These are phyloP conservation scores for Strombidium stylifer DNA, from an alignment of 73 alveolate species.

Conservation along the genomic window DNA sequence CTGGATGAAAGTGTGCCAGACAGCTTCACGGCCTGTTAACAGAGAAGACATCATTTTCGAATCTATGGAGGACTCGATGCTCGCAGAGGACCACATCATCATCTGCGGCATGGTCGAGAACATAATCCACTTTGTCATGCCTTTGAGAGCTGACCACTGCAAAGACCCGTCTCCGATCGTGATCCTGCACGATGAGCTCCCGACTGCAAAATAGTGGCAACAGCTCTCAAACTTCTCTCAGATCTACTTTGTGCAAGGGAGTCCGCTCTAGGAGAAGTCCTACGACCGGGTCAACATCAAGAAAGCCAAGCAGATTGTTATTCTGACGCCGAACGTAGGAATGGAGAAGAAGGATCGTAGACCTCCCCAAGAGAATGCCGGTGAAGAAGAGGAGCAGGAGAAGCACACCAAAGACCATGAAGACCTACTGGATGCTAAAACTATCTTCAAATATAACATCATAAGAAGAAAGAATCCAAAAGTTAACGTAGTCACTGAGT, in stretches of 20 bases:
- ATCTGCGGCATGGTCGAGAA: constrained; percentile 94
- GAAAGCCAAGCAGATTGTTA: constrained; percentile 89
- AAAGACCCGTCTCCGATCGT: constrained; percentile 90
- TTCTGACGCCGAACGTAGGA: constrained; percentile 77
- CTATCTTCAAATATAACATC: constrained; percentile 91
- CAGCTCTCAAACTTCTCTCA: constrained; percentile 85
- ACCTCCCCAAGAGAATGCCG: background rate
- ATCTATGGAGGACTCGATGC: constrained; percentile 81
- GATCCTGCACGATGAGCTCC: constrained; percentile 83
- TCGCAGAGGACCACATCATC: constrained; percentile 90
- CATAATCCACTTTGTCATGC: constrained; percentile 87
- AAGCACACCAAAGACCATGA: constrained; percentile 78
- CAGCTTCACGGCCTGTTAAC: constrained; percentile 73
- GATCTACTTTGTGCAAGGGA: constrained; percentile 91
- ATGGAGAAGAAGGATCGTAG: background rate
- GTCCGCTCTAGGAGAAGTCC: constrained; percentile 81
- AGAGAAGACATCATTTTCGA: constrained; percentile 86
- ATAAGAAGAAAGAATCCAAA: constrained; percentile 76
- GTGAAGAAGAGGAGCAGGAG: constrained; percentile 37
- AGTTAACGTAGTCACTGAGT: constrained; percentile 89
- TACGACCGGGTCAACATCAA: constrained; percentile 86
- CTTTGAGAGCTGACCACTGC: constrained; percentile 88
- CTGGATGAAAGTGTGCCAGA: constrained; percentile 61
- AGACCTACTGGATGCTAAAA: constrained; percentile 89
- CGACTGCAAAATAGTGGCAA: constrained; percentile 89